These are phyloP conservation scores for Suillus hirtellus DNA, from an alignment of 768 basidiomycete genomes.

Conservation along the genomic window DNA sequence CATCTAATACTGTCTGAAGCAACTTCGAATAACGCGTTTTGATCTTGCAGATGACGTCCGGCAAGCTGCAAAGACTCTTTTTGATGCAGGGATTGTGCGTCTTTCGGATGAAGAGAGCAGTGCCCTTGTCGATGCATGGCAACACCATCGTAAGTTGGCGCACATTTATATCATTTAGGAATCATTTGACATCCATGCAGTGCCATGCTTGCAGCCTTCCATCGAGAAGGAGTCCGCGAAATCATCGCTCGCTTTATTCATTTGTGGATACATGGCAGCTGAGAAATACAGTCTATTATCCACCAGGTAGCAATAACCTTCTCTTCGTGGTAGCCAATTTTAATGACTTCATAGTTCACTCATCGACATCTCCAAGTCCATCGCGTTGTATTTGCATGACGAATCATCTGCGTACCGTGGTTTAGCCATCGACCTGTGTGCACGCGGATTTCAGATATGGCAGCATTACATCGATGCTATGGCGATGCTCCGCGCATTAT, in stretches of 20 bases:
- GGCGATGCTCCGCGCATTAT: slow-evolving; percentile 82
- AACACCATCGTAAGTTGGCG: slow-evolving; percentile 53
- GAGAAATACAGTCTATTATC: slow-evolving; percentile 79
- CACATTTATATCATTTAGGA: not conserved
- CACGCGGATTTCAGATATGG: slow-evolving; percentile 92
- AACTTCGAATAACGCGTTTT: slow-evolving; percentile 12
- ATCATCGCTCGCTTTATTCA: slow-evolving; percentile 71
- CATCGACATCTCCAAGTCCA: slow-evolving; percentile 82
- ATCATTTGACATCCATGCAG: slow-evolving; percentile 35
- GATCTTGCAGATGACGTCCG: slow-evolving; percentile 63
- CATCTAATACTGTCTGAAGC: not conserved
- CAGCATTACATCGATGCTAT: slow-evolving; percentile 91
- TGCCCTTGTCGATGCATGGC: slow-evolving; percentile 59
- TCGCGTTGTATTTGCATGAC: slow-evolving; percentile 75
- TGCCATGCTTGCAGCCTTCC: slow-evolving; percentile 61
- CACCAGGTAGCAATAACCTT: slow-evolving; percentile 49
- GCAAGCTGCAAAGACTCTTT: slow-evolving; percentile 72
- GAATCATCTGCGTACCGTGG: slow-evolving; percentile 63
- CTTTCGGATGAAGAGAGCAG: slow-evolving; percentile 69
- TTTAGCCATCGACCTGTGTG: slow-evolving; percentile 86
- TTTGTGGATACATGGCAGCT: slow-evolving; percentile 81
- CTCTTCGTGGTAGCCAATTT: not conserved
- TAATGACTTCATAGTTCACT: slow-evolving; percentile 53
- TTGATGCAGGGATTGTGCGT: slow-evolving; percentile 70
- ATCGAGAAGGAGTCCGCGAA: slow-evolving; percentile 56